Conservation (phyloP, 1,284 basidiomycete genomes). For the Apiotrichum laibachii region DNA sequence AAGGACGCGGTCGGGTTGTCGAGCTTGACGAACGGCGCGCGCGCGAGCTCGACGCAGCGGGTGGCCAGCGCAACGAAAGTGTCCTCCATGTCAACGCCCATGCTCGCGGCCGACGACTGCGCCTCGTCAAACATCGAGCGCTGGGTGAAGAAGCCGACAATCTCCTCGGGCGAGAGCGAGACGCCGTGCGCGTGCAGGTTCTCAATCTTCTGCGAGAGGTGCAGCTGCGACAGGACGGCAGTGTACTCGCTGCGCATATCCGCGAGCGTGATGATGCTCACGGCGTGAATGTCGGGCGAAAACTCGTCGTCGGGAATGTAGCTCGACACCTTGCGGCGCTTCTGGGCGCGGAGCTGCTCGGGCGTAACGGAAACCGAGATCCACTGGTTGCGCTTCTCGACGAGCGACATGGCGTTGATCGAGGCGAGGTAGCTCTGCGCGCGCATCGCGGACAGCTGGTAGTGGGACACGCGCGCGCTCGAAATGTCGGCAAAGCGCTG, state of each 20-base stretch:
- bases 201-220: constrained; percentile 65
- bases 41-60: constrained; percentile 72
- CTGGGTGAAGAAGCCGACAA: constrained; percentile 78
- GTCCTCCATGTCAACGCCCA: constrained; percentile 82
- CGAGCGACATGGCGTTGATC: constrained; percentile 82
- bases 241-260: constrained; percentile 85
- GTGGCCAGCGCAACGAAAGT: constrained; percentile 74
- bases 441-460: constrained; percentile 68
- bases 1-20: constrained; percentile 59
- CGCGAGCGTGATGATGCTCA: constrained; percentile 73
- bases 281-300: constrained; percentile 58
- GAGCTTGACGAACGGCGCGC: constrained; percentile 44
- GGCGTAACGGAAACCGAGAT: constrained; percentile 57
- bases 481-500: constrained; percentile 64
- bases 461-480: constrained; percentile 47
- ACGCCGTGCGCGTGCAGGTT: constrained; percentile 58
- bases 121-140: constrained; percentile 76
- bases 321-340: constrained; percentile 67
- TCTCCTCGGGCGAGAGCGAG: constrained; percentile 64
- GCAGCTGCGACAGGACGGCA: constrained; percentile 73
- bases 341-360: constrained; percentile 52
- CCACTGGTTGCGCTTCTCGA: constrained; percentile 81
- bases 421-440: constrained; percentile 77
- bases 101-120: constrained; percentile 68
- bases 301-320: constrained; percentile 76